A percentile compares a stretch with the other conserved stretches of the same genome.
These are phyloP conservation scores for Biscutella laevigata DNA, from an alignment of 441 rosid genomes.

Conservation along the genomic window DNA sequence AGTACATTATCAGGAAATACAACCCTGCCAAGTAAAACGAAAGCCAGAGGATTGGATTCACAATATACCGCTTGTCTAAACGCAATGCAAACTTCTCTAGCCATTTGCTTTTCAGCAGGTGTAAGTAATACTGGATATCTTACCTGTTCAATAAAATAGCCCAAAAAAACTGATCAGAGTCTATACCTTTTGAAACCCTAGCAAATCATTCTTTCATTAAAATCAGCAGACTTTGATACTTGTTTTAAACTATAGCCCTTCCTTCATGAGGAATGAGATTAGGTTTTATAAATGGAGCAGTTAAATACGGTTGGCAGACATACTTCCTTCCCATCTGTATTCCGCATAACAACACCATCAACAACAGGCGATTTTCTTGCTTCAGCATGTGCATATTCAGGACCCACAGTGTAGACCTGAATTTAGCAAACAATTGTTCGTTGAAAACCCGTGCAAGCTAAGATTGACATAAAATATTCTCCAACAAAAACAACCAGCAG, in stretches of 20 bases:
- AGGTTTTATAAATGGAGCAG: background rate
- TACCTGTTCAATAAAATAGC: slow-evolving; percentile 47
- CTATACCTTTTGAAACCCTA: background rate
- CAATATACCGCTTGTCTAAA: slow-evolving; percentile 86
- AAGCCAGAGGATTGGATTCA: slow-evolving; percentile 12
- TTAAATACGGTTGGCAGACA: slow-evolving; percentile 15
- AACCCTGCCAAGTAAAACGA: too few species aligned
- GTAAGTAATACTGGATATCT: slow-evolving; percentile 98
- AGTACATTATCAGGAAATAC: background rate
- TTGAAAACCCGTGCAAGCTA: slow-evolving; percentile 8
- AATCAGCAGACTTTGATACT: slow-evolving; percentile 1
- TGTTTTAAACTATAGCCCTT: background rate
- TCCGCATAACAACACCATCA: slow-evolving; percentile 99
- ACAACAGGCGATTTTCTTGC: slow-evolving; percentile 99
- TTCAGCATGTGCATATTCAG: slow-evolving; percentile 99
- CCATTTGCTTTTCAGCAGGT: slow-evolving; percentile 97
- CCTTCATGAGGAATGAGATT: background rate
- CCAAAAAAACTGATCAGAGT: slow-evolving; percentile 11
- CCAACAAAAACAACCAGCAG: background rate
- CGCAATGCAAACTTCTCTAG: slow-evolving; percentile 96
- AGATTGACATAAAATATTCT: background rate
- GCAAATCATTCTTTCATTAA: slow-evolving; percentile 1
- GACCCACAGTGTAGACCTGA: slow-evolving; percentile 97
- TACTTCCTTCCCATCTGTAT: slow-evolving; percentile 98
- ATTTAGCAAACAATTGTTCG: slow-evolving; percentile 25